phyloP scores from a whole-genome alignment of 176 grass and related monocot genomes.

The barley (Hordeum vulgare) region DNA sequence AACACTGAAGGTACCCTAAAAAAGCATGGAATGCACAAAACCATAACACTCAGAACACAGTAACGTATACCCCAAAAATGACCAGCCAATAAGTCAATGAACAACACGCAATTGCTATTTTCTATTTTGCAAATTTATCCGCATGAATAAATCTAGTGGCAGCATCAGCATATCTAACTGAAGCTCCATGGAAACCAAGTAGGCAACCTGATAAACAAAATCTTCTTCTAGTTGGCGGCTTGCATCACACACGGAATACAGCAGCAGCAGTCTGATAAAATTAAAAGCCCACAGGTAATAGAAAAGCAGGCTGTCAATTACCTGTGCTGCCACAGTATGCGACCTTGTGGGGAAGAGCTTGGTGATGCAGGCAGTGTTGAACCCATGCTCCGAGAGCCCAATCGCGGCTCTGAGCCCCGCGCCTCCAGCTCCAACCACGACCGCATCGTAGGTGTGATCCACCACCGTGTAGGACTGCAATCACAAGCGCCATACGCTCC shows the following conservation, averaged over 20 bases:
- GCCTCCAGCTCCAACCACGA: constrained; percentile 85
- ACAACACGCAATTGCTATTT: background rate
- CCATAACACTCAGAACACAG: background rate
- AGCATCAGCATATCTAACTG: background rate
- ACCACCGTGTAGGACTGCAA: constrained; percentile 74
- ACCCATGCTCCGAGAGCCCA: constrained; percentile 81
- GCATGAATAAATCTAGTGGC: background rate
- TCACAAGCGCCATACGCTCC: background rate
- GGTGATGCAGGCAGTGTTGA: constrained; percentile 95
- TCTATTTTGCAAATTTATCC: background rate
- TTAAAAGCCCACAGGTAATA: background rate
- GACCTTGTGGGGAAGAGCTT: constrained; percentile 92
- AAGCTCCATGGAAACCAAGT: background rate
- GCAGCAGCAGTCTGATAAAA: background rate
- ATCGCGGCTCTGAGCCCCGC: constrained; percentile 84
- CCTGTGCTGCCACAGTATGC: constrained; percentile 86
- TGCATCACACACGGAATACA: background rate
- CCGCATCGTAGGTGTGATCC: constrained; percentile 86
- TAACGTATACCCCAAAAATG: background rate
- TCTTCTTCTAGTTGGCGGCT: background rate
- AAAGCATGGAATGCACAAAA: background rate
- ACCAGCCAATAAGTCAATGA: background rate
- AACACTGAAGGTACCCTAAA: background rate
- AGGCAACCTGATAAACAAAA: background rate
- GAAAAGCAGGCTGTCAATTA: background rate